These are phyloP conservation scores for Pterocarpus macrocarpus DNA, from an alignment of 306 rosid genomes.

Conservation along the genomic window DNA sequence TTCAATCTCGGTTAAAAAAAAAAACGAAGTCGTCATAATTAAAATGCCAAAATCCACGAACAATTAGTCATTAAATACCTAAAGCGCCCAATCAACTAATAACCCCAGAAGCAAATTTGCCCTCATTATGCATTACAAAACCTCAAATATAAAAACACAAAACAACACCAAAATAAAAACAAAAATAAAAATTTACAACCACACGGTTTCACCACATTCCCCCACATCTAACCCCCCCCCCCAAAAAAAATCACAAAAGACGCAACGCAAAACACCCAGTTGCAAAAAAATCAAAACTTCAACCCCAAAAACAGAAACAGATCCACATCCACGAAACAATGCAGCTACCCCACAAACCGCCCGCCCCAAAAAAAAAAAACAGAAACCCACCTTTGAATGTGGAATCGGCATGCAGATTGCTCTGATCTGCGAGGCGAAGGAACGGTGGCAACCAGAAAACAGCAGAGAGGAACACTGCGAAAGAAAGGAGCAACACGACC, in stretches of 20 bases:
- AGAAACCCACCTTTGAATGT: slow-evolving; percentile 67
- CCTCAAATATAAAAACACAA: neutral
- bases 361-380: neutral
- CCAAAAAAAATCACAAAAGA: slow-evolving; percentile 15
- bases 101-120: slow-evolving; percentile 32
- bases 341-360: slow-evolving; percentile 49
- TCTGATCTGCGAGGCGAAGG: slow-evolving; percentile 66
- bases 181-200: neutral
- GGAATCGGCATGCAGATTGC: slow-evolving; percentile 62
- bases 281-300: neutral
- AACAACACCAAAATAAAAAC: neutral
- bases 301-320: slow-evolving; percentile 49
- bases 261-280: neutral
- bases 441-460: slow-evolving; percentile 87
- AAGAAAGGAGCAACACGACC: slow-evolving; percentile 67
- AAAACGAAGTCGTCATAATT: slow-evolving; percentile 14
- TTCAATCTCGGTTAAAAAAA: slow-evolving; percentile 18
- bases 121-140: neutral
- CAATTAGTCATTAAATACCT: slow-evolving; percentile 9
- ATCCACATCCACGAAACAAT: slow-evolving; percentile 58
- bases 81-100: neutral
- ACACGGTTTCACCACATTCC: neutral
- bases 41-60: neutral
- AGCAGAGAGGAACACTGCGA: slow-evolving; percentile 82
- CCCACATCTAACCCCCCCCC: slow-evolving; percentile 22